Base-by-base conservation (phyloP, 495 filamentous ascomycete genomes). In the Pseudomonodictys pantanalensis region DNA sequence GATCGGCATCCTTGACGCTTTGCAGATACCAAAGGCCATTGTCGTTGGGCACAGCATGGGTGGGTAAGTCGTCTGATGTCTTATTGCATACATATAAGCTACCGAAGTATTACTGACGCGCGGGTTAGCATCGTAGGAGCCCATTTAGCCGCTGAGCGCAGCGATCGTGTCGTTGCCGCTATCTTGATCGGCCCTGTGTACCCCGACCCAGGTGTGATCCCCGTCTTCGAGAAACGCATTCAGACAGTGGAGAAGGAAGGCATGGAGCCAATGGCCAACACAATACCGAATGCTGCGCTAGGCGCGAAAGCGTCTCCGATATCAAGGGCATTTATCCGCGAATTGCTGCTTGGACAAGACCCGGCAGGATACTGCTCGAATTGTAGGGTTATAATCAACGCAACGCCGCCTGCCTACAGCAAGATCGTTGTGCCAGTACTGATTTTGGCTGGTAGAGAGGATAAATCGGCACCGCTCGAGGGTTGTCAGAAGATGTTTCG, bases 11-110 rank as follows among this genome's bases (percentile, higher is more conserved):
- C 67, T 84, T 33, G 78, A 82, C 57, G 63, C 69, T 18, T 63
- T 84, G 38, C 65, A 73, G 0, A 60, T 83, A 49, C 52, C 62
- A 2, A 75, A 78, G 49, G 78, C 77, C 15, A 69, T 83, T 1
- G 72, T 81, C 1, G 80, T 84, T 15, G 83, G 83, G 5, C 83
- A 86, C 62, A 83, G 79, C 1, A 83, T 86, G 79, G 83, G 81
- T 30, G 55, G 55, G 62, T 65, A 52, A 9, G 56, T 53, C 39
- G 38, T 42, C n/a, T n/a, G n/a, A n/a, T 29, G 25, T 33, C 7
- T 35, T 2, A 6, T 20, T 29, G n/a, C 3, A 44, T n/a, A 38
- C 25, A 12, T 28, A 35, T 38, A 44, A 10, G 25, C 79, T 78
- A 2, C 26, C 9, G 25, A 15, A 17, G 18, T 25, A 43, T 15